Conservation (phyloP, 306 rosid genomes). For the Begonia loranthoides region DNA sequence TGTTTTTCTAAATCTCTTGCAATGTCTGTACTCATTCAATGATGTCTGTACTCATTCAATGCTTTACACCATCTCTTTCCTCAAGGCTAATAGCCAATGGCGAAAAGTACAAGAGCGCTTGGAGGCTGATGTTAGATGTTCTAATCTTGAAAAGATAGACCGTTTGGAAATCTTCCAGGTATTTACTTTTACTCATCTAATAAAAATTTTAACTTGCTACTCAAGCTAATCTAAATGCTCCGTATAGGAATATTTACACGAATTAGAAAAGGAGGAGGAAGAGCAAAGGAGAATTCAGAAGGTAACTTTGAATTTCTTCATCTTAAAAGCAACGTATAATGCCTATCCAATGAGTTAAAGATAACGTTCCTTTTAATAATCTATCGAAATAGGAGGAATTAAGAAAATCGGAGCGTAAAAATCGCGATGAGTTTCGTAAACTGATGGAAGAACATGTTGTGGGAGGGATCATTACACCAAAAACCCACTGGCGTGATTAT, state of each 20-base stretch:
- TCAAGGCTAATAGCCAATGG: conserved; percentile 84
- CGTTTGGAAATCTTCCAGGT: conserved; percentile 77
- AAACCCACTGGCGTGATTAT: conserved; percentile 91
- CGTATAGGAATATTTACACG: conserved; percentile 60
- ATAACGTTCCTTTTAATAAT: conserved; percentile 14
- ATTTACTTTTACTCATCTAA: conserved; percentile 10
- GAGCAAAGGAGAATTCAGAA: conserved; percentile 80
- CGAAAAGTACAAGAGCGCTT: conserved; percentile 88
- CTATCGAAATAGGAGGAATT: conserved; percentile 59
- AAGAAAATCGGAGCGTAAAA: conserved; percentile 81
- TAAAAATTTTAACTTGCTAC: conserved; percentile 9
- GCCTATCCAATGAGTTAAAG: background rate
- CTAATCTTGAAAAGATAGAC: conserved; percentile 72
- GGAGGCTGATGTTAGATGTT: conserved; percentile 88
- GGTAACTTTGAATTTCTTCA: conserved; percentile 29
- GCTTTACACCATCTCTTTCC: conserved; percentile 10
- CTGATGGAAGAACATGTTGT: conserved; percentile 77
- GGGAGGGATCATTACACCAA: conserved; percentile 59
- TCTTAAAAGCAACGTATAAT: background rate
- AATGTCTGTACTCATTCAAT: conserved; percentile 12
- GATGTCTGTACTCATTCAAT: conserved; percentile 12
- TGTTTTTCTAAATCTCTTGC: conserved; percentile 4
- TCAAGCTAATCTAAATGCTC: conserved; percentile 9
- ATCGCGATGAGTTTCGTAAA: conserved; percentile 84
- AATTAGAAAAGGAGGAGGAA: conserved; percentile 86